Evolutionary conservation across 148 eudicot species (phyloP), one percentile per base, ranked within the genome.

Genomic region (Simmondsia chinensis): DNA sequence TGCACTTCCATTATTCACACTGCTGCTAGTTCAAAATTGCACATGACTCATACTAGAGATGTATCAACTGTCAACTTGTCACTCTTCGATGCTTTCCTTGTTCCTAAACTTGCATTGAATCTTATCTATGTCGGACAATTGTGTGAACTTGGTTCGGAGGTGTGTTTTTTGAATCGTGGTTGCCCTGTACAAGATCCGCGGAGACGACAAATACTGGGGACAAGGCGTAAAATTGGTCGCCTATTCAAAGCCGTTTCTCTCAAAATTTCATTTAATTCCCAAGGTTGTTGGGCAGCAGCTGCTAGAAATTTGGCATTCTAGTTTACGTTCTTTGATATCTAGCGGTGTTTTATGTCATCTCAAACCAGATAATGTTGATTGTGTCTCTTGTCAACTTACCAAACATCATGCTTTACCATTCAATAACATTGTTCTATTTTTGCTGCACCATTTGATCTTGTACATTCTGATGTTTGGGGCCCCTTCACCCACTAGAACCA

Each of bases 91-190:
- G 49, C 43, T 0, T 55, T 14, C 26, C 9, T 22, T 15, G 41
- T 59, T n/a, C 63, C 63, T 57, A 17, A 48, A 8, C 24, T 48
- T 3, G 26, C 43, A 0, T 31, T 59, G 1, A 59, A 49, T 49
- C 49, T 48, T 22, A 32, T 59, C 9, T 59, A 33, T 24, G 17
- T 49, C 12, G 56, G 61, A n/a, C 46, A 57, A 12, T 15, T 57
- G 12, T 59, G 63, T 40, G 41, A 55, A 14, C 33, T 40, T 33
- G 49, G 56, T 4, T 33, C 21, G 1, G 46, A 48, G 2, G 16
- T 59, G 1, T 9, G 18, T 3, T 49, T 59, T 16, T 36, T 24
- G 15, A 16, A 20, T 1, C 1, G 5, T 20, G 38, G 53, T 38
- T 45, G 49, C 17, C 4, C 1, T 27, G 49, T 45, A 5, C 31